Conservation (phyloP, 2,329 filamentous ascomycete genomes). For the Xylariaceae sp. region DNA sequence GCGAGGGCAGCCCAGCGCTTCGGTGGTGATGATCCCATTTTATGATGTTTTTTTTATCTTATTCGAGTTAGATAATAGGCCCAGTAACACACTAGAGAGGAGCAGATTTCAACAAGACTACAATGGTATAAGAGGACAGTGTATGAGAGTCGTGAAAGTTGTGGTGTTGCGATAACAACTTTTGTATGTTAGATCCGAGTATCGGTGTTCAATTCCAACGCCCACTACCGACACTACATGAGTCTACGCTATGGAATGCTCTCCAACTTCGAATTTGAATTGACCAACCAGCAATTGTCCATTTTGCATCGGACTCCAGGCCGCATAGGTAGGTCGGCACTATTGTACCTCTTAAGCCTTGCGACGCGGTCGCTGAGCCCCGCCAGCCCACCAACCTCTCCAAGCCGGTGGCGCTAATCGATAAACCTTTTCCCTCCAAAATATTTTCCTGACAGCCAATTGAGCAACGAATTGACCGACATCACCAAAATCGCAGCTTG, state of each 20-base stretch:
- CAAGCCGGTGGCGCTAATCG: constrained; percentile 17
- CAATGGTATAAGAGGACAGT: background rate
- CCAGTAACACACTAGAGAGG: background rate
- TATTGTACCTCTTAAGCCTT: too few relatives aligned
- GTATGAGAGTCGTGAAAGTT: background rate
- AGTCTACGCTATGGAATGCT: too few relatives aligned
- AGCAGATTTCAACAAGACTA: background rate
- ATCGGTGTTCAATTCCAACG: constrained; percentile 6
- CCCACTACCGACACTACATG: too few relatives aligned
- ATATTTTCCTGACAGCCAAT: constrained; percentile 18
- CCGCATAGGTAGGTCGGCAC: too few relatives aligned
- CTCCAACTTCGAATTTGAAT: constrained; percentile 2
- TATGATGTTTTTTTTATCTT: background rate
- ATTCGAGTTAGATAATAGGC: background rate
- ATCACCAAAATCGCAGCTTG: too few relatives aligned
- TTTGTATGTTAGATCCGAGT: constrained; percentile 2
- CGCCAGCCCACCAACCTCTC: constrained; percentile 8
- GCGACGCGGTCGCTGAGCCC: constrained; percentile 10
- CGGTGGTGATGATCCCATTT: constrained; percentile 25
- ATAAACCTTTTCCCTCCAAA: constrained; percentile 23
- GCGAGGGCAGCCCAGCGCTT: constrained; percentile 71
- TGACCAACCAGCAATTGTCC: constrained; percentile 22
- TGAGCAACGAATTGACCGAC: too few relatives aligned
- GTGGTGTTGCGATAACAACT: too few relatives aligned
- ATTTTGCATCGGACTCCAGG: constrained; percentile 6